Percentiles rank a stretch among this genome's conserved stretches.
phyloP scores from a whole-genome alignment of 2,329 filamentous ascomycete genomes.

The Colletotrichum lupini region DNA sequence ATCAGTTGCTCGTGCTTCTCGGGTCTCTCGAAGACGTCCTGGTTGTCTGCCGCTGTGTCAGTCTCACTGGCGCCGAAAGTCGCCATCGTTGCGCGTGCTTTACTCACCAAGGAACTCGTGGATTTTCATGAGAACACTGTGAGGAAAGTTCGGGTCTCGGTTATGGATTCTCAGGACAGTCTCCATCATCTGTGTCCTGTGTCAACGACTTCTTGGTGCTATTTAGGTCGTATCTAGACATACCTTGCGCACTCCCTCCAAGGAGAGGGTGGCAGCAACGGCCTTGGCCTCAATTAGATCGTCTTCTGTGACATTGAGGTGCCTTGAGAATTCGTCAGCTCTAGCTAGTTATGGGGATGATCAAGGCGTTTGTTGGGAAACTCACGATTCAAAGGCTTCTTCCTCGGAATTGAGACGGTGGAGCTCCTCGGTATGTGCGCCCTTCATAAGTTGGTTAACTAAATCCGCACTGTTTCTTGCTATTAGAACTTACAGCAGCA shows the following conservation, averaged over 20 bases:
- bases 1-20: conserved; percentile 60
- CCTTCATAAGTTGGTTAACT: not conserved
- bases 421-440: conserved; percentile 6
- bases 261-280: conserved; percentile 46
- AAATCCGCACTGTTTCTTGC: not conserved
- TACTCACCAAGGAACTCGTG: conserved; percentile 53
- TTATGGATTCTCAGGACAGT: conserved; percentile 53
- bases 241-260: conserved; percentile 47
- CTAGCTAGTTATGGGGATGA: too few relatives aligned
- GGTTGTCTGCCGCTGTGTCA: conserved; percentile 36
- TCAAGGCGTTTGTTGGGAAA: not conserved
- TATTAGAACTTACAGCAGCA: conserved; percentile 6
- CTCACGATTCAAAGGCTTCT: conserved; percentile 29
- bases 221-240: not conserved
- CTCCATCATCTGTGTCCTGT: conserved; percentile 48
- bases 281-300: conserved; percentile 57
- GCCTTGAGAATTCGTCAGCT: conserved; percentile 8
- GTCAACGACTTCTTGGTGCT: not conserved
- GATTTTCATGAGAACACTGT: conserved; percentile 52
- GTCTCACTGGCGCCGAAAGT: conserved; percentile 8
- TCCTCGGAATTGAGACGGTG: conserved; percentile 27
- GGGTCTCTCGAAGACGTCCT: conserved; percentile 50
- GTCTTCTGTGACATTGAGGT: conserved; percentile 52
- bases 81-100: conserved; percentile 40
- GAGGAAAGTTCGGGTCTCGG: conserved; percentile 56